A percentile compares a stretch with the other conserved stretches of the same genome.
These are phyloP conservation scores for Podospora tetraspora DNA, from an alignment of 495 filamentous ascomycete genomes.

Conservation along the genomic window DNA sequence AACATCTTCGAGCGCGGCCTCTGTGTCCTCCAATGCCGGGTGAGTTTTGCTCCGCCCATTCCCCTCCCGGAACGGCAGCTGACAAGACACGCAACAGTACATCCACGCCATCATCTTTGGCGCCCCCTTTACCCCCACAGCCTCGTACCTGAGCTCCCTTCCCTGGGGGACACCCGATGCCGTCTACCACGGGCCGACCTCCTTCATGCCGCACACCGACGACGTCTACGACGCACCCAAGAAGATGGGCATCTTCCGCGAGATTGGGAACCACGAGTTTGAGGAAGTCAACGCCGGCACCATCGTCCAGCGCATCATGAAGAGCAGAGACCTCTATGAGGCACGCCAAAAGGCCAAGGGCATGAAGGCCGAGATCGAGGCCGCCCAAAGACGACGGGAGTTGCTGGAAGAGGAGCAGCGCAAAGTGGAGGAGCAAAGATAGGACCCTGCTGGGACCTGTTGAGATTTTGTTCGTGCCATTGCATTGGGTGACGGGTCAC, in stretches of 20 bases:
- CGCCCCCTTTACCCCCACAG: constrained; percentile 77
- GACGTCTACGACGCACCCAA: constrained; percentile 81
- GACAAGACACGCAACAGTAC: constrained; percentile 51
- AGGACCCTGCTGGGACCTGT: background rate
- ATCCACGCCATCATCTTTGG: constrained; percentile 81
- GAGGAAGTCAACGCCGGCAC: constrained; percentile 84
- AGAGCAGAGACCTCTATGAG: constrained; percentile 77
- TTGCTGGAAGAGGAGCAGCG: constrained; percentile 49
- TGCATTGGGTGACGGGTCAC: background rate
- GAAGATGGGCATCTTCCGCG: constrained; percentile 69
- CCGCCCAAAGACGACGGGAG: constrained; percentile 49
- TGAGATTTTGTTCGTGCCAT: background rate
- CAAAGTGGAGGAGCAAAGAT: constrained; percentile 24
- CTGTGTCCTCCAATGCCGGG: constrained; percentile 89
- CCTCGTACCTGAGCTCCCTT: constrained; percentile 65
- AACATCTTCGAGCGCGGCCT: constrained; percentile 95
- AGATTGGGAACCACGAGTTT: constrained; percentile 69
- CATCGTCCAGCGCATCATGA: constrained; percentile 86
- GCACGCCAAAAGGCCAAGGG: constrained; percentile 84
- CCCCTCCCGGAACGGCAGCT: background rate
- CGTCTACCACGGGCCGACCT: constrained; percentile 93
- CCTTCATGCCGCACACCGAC: constrained; percentile 79
- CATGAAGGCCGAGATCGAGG: constrained; percentile 71
- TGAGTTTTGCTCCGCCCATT: no score
- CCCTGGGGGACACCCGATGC: constrained; percentile 70